Percentiles rank a stretch among this genome's conserved stretches.
phyloP scores from a whole-genome alignment of 306 rosid genomes.

The Acacia confusa region DNA sequence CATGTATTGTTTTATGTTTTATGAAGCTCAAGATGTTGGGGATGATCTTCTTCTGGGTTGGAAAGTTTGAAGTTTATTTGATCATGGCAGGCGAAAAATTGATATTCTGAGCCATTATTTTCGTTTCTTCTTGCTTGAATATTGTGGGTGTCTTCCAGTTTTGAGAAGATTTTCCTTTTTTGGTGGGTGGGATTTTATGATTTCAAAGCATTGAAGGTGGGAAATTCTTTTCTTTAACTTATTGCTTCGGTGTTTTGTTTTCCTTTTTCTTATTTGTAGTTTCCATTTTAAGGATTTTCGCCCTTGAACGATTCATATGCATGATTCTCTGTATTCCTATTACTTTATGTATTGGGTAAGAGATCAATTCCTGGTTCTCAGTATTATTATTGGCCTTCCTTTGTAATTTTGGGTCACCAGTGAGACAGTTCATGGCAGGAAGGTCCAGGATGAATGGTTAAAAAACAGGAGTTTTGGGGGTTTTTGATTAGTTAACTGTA shows the following conservation, averaged over 20 bases:
- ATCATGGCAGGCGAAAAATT: background rate
- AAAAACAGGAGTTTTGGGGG: background rate
- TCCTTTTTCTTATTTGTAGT: background rate
- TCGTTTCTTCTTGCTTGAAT: constrained; percentile 11
- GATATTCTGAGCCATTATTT: constrained; percentile 9
- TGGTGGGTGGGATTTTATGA: background rate
- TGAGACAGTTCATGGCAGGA: background rate
- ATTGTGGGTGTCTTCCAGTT: constrained; percentile 34
- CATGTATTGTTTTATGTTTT: constrained; percentile 22
- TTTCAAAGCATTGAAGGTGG: constrained; percentile 4
- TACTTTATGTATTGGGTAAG: background rate
- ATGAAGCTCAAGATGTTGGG: constrained; percentile 32
- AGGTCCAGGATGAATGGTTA: background rate
- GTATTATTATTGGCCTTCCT: background rate
- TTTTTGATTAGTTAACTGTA: background rate
- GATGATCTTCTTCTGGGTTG: constrained; percentile 21
- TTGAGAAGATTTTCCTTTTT: constrained; percentile 25
- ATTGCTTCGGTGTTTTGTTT: background rate
- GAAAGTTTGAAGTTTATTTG: constrained; percentile 14
- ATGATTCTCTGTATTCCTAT: background rate
- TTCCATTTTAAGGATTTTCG: background rate
- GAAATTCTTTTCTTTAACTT: constrained; percentile 14
- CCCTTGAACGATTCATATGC: background rate
- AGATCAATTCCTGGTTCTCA: background rate
- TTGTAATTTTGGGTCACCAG: background rate